phyloP scores from a whole-genome alignment of 352 stramenopile species.

The Ochromonadaceae sp. region DNA sequence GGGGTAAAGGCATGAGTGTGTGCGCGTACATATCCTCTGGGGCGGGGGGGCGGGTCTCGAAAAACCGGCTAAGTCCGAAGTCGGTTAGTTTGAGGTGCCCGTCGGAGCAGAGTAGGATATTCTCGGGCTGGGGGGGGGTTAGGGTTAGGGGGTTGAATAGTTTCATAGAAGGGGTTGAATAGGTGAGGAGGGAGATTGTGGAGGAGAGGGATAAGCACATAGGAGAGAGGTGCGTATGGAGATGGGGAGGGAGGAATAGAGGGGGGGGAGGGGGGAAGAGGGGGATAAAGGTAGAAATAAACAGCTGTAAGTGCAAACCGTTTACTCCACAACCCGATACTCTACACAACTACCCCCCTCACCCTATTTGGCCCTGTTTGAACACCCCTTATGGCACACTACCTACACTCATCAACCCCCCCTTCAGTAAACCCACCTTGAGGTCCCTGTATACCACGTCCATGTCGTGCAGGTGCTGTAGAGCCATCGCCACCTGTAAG shows the following conservation, averaged over 20 bases:
- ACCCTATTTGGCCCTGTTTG: too few species aligned
- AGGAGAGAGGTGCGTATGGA: neutral
- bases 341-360: slow-evolving; percentile 12
- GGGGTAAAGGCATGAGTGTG: neutral
- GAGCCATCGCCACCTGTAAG: slow-evolving; percentile 61
- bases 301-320: neutral
- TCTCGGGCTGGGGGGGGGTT: slow-evolving; percentile 58
- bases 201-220: neutral
- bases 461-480: slow-evolving; percentile 63
- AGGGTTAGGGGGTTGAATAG: too few species aligned
- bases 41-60: slow-evolving; percentile 8
- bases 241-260: neutral
- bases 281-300: too few species aligned
- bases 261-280: neutral
- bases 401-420: too few species aligned
- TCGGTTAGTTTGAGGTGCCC: slow-evolving; percentile 60
- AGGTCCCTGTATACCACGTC: slow-evolving; percentile 81
- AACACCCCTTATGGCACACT: too few species aligned
- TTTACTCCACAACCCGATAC: neutral
- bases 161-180: neutral
- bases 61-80: slow-evolving; percentile 26
- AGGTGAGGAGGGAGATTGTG: neutral
- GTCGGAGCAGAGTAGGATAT: slow-evolving; percentile 50
- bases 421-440: too few species aligned
- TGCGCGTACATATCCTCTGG: slow-evolving; percentile 32